These are phyloP conservation scores for Rhizophora apiculata DNA, from an alignment of 345 rosid genomes.

Conservation along the genomic window DNA sequence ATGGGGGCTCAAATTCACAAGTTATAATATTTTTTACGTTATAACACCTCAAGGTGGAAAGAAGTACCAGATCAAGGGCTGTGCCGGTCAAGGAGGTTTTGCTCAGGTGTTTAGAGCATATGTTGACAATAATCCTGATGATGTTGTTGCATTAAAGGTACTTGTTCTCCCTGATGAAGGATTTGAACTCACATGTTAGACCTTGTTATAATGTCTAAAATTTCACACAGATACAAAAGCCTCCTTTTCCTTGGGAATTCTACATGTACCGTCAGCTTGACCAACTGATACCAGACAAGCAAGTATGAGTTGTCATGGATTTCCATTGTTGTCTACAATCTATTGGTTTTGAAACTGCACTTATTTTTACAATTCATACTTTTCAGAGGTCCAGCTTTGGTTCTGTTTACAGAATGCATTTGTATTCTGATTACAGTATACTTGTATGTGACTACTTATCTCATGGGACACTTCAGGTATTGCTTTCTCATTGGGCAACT, in stretches of 20 bases:
- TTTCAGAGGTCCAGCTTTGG: constrained; percentile 84
- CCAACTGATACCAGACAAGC: constrained; percentile 54
- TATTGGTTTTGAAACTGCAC: constrained; percentile 1
- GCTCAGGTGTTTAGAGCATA: constrained; percentile 82
- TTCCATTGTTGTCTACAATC: constrained; percentile 17
- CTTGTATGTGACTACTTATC: constrained; percentile 75
- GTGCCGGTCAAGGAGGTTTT: constrained; percentile 93
- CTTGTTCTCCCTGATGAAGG: background rate
- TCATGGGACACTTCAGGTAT: constrained; percentile 88
- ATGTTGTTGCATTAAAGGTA: constrained; percentile 83
- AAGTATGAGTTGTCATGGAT: constrained; percentile 39
- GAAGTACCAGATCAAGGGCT: constrained; percentile 95
- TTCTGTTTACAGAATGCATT: constrained; percentile 64
- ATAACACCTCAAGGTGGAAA: constrained; percentile 55
- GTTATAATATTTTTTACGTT: background rate
- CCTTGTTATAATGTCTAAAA: background rate
- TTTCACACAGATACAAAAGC: constrained; percentile 76
- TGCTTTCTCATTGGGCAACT: background rate
- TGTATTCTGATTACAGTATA: constrained; percentile 72
- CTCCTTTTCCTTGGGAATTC: constrained; percentile 95
- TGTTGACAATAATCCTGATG: constrained; percentile 66
- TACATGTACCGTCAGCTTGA: constrained; percentile 95
- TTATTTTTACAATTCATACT: constrained; percentile 22
- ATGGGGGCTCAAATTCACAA: no score
- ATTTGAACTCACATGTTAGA: background rate